Evolutionary conservation across 2,329 filamentous ascomycete species (phyloP).

Genomic region (Calonectria crousiana): DNA sequence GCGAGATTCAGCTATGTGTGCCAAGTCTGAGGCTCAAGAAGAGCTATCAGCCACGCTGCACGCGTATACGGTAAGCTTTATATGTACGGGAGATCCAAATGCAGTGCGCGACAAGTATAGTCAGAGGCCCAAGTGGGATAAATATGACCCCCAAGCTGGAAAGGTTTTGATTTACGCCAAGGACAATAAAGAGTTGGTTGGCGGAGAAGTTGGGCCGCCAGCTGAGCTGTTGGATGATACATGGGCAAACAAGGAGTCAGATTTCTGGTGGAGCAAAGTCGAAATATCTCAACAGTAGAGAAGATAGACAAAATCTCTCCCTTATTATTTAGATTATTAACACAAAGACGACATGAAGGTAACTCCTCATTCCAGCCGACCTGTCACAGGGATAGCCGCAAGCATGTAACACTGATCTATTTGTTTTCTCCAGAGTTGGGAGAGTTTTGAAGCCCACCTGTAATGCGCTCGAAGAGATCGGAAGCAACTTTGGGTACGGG

Average conservation of each 20-base stretch:
- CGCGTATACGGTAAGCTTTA: conserved; percentile 63
- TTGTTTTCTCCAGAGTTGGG: background rate
- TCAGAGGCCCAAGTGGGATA: conserved; percentile 51
- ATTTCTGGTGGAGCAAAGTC: conserved; percentile 62
- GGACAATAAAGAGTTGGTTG: conserved; percentile 61
- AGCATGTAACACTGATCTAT: background rate
- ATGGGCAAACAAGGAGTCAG: conserved; percentile 57
- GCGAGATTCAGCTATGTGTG: conserved; percentile 50
- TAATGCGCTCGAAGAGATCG: too few species aligned
- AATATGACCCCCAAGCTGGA: conserved; percentile 41
- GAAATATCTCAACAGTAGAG: conserved; percentile 49
- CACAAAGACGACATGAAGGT: background rate
- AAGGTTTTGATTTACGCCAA: conserved; percentile 58
- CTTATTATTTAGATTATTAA: background rate
- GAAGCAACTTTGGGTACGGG: too few species aligned
- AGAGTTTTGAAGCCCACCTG: too few species aligned
- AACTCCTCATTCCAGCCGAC: background rate
- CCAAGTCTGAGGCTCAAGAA: conserved; percentile 53
- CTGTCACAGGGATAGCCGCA: too few species aligned
- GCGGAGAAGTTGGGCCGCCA: conserved; percentile 51
- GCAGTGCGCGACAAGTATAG: conserved; percentile 14
- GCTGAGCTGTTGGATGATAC: conserved; percentile 54
- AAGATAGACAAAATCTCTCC: background rate
- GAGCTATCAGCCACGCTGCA: conserved; percentile 57
- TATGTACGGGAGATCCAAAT: conserved; percentile 60